phyloP scores from a whole-genome alignment of 768 basidiomycete genomes.

The Paxillus involutus region DNA sequence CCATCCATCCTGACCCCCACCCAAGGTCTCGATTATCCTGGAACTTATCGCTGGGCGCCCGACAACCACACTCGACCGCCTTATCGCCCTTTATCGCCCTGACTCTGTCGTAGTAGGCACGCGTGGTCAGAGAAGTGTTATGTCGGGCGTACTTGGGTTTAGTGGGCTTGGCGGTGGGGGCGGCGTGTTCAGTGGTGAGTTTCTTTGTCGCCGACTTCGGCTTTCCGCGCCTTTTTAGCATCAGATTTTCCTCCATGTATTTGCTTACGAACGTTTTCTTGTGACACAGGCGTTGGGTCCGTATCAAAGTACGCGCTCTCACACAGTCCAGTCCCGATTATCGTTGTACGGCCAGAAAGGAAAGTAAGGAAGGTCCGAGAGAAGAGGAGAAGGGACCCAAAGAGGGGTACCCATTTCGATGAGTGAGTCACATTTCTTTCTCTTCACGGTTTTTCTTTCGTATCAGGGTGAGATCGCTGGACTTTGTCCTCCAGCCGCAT shows the following conservation, averaged over 20 bases:
- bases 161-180: slow-evolving; percentile 22
- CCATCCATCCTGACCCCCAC: background rate
- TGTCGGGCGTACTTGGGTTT: slow-evolving; percentile 50
- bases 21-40: slow-evolving; percentile 81
- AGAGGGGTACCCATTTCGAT: slow-evolving; percentile 83
- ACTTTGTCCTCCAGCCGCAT: too few species aligned
- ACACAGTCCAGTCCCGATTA: slow-evolving; percentile 93
- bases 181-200: slow-evolving; percentile 26
- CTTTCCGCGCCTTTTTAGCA: background rate
- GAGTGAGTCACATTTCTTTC: slow-evolving; percentile 35
- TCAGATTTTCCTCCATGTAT: background rate
- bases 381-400: slow-evolving; percentile 87
- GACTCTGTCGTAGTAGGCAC: slow-evolving; percentile 94
- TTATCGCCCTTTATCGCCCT: slow-evolving; percentile 89
- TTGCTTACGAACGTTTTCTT: slow-evolving; percentile 13
- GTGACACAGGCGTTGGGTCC: slow-evolving; percentile 58
- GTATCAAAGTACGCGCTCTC: slow-evolving; percentile 78
- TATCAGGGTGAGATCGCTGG: background rate
- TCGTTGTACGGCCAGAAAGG: slow-evolving; percentile 89
- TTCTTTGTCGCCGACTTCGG: background rate
- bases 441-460: background rate
- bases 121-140: slow-evolving; percentile 61
- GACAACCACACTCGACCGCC: slow-evolving; percentile 85
- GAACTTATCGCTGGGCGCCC: slow-evolving; percentile 94
- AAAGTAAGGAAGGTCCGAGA: slow-evolving; percentile 83